Evolutionary conservation across 106 monocot genomes (phyloP).

Genomic region (Platanthera guangdongensis): DNA sequence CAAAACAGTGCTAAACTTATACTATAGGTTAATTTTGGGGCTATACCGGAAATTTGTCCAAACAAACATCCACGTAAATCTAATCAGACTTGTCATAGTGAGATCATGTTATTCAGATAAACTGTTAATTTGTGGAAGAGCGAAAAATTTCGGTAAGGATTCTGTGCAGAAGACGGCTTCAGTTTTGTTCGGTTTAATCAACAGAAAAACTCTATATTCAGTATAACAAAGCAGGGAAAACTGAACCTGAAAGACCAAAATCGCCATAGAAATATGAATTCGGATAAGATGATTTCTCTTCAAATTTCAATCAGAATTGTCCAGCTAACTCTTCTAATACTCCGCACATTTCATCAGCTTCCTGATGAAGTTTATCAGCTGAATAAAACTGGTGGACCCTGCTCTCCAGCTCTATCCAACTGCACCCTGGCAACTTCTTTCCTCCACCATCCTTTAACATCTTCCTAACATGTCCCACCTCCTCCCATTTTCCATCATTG

Average conservation of each 20-base stretch:
- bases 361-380: constrained; percentile 45
- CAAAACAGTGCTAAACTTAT: too few species aligned
- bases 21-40: too few species aligned
- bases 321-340: constrained; percentile 38
- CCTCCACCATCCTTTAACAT: constrained; percentile 48
- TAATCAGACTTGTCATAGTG: neutral
- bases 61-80: neutral
- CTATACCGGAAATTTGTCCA: too few species aligned
- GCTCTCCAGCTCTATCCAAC: constrained; percentile 80
- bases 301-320: constrained; percentile 26
- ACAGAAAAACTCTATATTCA: neutral
- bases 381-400: constrained; percentile 68
- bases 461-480: constrained; percentile 69
- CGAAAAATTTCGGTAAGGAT: neutral
- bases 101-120: neutral
- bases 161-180: neutral
- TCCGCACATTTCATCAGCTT: constrained; percentile 40
- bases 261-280: neutral
- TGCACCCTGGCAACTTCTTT: constrained; percentile 89
- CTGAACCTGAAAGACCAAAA: neutral
- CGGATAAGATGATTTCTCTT: neutral
- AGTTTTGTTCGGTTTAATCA: neutral
- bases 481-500: constrained; percentile 72
- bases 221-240: neutral
- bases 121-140: neutral